Evolutionary conservation across 176 grass and related monocot species (phyloP).

Genomic region (Typha latifolia): DNA sequence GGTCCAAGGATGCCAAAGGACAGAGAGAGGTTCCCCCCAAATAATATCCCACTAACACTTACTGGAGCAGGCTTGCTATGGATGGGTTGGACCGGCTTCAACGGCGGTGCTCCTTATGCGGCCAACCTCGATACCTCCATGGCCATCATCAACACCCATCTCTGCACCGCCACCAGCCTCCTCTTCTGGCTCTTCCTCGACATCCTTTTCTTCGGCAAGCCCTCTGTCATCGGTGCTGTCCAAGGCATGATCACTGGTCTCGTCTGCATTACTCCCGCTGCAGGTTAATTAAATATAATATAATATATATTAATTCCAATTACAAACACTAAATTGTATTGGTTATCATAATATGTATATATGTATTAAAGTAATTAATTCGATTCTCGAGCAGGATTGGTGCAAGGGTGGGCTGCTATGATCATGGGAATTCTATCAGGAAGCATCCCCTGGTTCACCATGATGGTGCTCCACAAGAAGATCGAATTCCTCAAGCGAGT

Average conservation of each 20-base stretch:
- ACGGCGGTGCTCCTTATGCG: slow-evolving; percentile 61
- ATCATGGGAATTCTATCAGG: slow-evolving; percentile 54
- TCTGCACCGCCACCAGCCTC: slow-evolving; percentile 74
- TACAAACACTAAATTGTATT: too few species aligned
- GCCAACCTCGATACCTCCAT: slow-evolving; percentile 50
- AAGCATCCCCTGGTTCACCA: slow-evolving; percentile 73
- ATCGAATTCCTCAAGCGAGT: slow-evolving; percentile 33
- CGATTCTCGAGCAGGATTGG: slow-evolving; percentile 25
- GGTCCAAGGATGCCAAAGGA: slow-evolving; percentile 59
- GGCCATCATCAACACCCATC: slow-evolving; percentile 66
- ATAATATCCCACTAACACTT: slow-evolving; percentile 62
- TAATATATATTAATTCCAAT: too few species aligned
- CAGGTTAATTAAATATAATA: slow-evolving; percentile 13
- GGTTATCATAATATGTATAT: background rate
- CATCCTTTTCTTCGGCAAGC: slow-evolving; percentile 34
- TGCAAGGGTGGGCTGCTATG: slow-evolving; percentile 73
- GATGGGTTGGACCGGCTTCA: slow-evolving; percentile 89
- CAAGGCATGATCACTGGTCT: slow-evolving; percentile 43
- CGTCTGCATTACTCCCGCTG: slow-evolving; percentile 38
- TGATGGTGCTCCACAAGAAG: slow-evolving; percentile 77
- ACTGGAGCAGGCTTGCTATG: slow-evolving; percentile 62
- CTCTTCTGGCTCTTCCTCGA: slow-evolving; percentile 66
- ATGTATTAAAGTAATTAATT: background rate
- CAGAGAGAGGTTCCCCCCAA: slow-evolving; percentile 67
- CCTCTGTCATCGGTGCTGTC: slow-evolving; percentile 38